Evolutionary conservation across 2,329 filamentous ascomycete genomes (phyloP).

Genomic region (Cladosporium sp.): DNA sequence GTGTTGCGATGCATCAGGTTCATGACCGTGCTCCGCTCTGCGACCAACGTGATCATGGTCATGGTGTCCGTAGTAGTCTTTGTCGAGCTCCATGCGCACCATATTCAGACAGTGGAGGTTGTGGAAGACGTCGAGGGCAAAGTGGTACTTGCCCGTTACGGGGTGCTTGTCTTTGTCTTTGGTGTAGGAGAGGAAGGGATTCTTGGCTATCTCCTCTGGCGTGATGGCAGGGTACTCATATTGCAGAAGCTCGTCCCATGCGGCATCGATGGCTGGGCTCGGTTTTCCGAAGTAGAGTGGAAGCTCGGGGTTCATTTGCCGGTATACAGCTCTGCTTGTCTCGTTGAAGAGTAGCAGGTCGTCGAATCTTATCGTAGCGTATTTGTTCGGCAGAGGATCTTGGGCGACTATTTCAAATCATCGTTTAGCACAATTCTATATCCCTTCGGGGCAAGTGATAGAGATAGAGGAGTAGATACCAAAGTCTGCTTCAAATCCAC

Average conservation of each 20-base stretch:
- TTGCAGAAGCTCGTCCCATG: background rate
- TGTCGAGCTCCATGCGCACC: background rate
- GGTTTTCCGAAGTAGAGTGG: constrained; percentile 2
- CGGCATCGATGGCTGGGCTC: background rate
- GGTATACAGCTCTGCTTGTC: background rate
- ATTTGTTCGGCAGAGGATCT: background rate
- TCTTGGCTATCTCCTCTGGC: background rate
- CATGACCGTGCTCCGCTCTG: background rate
- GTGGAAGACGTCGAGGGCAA: background rate
- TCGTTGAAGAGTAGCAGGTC: background rate
- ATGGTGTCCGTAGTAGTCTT: background rate
- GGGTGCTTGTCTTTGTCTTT: background rate
- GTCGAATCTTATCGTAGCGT: background rate
- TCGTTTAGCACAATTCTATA: background rate
- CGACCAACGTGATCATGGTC: background rate
- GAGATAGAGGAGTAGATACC: background rate
- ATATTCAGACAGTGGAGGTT: background rate
- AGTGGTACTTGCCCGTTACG: background rate
- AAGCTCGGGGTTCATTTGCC: background rate
- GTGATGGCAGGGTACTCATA: background rate
- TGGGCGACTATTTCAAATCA: background rate
- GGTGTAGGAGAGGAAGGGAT: background rate
- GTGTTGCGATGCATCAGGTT: background rate
- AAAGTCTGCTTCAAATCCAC: background rate
- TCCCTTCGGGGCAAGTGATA: background rate